Evolutionary conservation across 2,329 filamentous ascomycete genomes (phyloP).

Genomic region (Ceratocystis alfenasii): DNA sequence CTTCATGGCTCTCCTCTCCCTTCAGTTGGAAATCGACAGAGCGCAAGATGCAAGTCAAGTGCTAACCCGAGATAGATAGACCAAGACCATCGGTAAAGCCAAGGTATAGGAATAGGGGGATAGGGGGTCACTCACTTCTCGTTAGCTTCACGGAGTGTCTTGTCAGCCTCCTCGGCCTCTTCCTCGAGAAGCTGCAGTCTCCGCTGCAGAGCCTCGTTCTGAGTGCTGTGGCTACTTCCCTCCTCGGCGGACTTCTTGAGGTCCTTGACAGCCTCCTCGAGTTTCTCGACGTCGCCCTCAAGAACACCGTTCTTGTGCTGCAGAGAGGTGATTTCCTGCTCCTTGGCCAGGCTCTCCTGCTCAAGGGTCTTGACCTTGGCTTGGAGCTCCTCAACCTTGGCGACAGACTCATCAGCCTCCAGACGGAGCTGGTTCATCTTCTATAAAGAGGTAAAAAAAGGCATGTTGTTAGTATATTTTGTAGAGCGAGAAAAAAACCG

Average conservation of each 20-base stretch:
- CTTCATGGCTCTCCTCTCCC: no score
- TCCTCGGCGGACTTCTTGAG: slow-evolving; percentile 78
- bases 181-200: slow-evolving; percentile 94
- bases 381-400: slow-evolving; percentile 79
- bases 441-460: slow-evolving; percentile 35
- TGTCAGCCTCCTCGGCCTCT: slow-evolving; percentile 92
- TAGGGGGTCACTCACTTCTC: slow-evolving; percentile 65
- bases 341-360: slow-evolving; percentile 90
- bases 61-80: not conserved
- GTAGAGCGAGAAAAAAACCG: not conserved
- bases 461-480: slow-evolving; percentile 13
- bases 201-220: slow-evolving; percentile 84
- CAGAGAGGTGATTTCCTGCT: slow-evolving; percentile 95
- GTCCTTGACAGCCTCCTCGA: slow-evolving; percentile 71
- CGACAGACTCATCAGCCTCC: slow-evolving; percentile 75
- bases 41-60: slow-evolving; percentile 3
- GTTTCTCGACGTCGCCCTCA: slow-evolving; percentile 83
- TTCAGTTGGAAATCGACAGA: not conserved
- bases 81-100: not conserved
- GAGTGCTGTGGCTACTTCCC: slow-evolving; percentile 68
- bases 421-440: slow-evolving; percentile 91
- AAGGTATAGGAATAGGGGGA: not conserved
- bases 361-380: slow-evolving; percentile 78
- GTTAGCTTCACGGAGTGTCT: slow-evolving; percentile 91
- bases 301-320: slow-evolving; percentile 90